Evolutionary conservation across 805 yeast genomes (phyloP).

Genomic region (Zygotorulaspora florentina): DNA sequence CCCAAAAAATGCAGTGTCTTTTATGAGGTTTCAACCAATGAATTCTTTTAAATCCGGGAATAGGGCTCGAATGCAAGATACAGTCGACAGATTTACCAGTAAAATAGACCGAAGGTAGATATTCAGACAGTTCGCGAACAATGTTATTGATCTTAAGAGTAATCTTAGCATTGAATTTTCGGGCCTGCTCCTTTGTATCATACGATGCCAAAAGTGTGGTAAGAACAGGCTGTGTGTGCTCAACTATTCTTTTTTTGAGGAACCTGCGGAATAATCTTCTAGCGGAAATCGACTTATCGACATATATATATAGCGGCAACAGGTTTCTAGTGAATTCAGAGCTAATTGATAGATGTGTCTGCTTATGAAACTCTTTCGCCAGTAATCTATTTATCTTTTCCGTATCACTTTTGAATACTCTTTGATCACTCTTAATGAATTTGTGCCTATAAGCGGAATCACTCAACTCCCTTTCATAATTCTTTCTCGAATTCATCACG

Average conservation of each 20-base stretch:
- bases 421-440: slow-evolving; percentile 30
- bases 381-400: slow-evolving; percentile 21
- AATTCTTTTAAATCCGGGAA: slow-evolving; percentile 32
- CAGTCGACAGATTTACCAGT: slow-evolving; percentile 27
- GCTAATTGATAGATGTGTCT: slow-evolving; percentile 23
- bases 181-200: slow-evolving; percentile 14
- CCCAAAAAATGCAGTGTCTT: slow-evolving; percentile 24
- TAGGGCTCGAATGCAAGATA: slow-evolving; percentile 25
- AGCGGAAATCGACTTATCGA: slow-evolving; percentile 21
- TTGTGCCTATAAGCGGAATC: slow-evolving; percentile 21
- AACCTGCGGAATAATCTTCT: slow-evolving; percentile 17
- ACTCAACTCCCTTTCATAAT: slow-evolving; percentile 17
- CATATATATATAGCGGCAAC: slow-evolving; percentile 27
- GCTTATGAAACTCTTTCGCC: slow-evolving; percentile 23
- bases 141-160: slow-evolving; percentile 12
- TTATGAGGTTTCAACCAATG: slow-evolving; percentile 33
- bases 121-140: slow-evolving; percentile 16
- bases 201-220: slow-evolving; percentile 20
- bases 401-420: slow-evolving; percentile 19
- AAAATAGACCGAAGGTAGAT: slow-evolving; percentile 25
- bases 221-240: slow-evolving; percentile 26
- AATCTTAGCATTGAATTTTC: slow-evolving; percentile 18
- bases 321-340: slow-evolving; percentile 16
- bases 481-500: slow-evolving; percentile 11
- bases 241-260: slow-evolving; percentile 19